phyloP scores from a whole-genome alignment of 352 stramenopile genomes.

The Detonula confervacea region DNA sequence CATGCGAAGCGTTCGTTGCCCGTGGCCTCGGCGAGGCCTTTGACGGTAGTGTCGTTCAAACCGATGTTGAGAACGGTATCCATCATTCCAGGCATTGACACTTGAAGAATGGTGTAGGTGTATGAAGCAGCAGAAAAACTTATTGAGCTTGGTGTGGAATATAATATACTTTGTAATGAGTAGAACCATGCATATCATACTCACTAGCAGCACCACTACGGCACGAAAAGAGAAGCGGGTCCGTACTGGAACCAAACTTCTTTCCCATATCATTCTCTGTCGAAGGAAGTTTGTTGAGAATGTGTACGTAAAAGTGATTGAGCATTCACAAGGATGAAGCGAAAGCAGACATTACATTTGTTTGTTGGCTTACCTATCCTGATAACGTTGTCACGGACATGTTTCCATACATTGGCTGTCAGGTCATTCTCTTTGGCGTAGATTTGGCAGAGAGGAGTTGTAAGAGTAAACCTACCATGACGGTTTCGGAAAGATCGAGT shows the following conservation, averaged over 20 bases:
- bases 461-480: conserved; percentile 62
- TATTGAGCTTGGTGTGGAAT: background rate
- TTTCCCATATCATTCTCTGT: conserved; percentile 81
- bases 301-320: no score
- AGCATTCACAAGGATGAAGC: no score
- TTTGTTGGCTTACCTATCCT: conserved; percentile 41
- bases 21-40: conserved; percentile 78
- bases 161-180: background rate
- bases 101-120: conserved; percentile 6
- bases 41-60: conserved; percentile 83
- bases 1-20: conserved; percentile 81
- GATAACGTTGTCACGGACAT: conserved; percentile 66
- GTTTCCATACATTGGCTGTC: conserved; percentile 63
- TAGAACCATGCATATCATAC: conserved; percentile 11
- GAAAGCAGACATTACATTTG: background rate
- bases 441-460: conserved; percentile 66
- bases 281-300: background rate
- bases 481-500: background rate
- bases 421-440: conserved; percentile 64
- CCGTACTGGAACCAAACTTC: conserved; percentile 77
- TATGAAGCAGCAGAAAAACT: background rate
- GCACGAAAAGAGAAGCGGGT: conserved; percentile 86
- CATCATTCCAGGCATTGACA: conserved; percentile 88
- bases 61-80: conserved; percentile 88
- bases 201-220: conserved; percentile 78